Percentiles rank a stretch among this genome's conserved stretches.
These are phyloP conservation scores for Auricularia sp. DNA, from an alignment of 768 basidiomycete species.

Conservation along the genomic window DNA sequence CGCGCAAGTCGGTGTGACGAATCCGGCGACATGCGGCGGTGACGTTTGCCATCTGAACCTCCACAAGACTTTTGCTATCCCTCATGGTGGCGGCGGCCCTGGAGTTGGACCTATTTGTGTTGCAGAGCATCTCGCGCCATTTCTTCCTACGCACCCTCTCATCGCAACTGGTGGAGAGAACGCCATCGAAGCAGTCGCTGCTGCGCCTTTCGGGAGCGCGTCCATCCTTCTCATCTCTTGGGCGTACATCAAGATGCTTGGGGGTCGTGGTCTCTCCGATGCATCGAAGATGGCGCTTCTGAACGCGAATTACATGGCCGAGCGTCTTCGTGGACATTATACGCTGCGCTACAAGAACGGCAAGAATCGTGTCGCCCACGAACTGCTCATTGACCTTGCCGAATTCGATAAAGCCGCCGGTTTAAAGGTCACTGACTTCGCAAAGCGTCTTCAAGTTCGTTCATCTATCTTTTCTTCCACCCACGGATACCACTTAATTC, in stretches of 20 bases:
- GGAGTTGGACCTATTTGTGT: slow-evolving; percentile 96
- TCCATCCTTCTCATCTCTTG: slow-evolving; percentile 94
- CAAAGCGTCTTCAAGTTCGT: slow-evolving; percentile 81
- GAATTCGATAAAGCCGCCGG: slow-evolving; percentile 90
- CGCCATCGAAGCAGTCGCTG: slow-evolving; percentile 80
- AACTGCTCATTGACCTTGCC: slow-evolving; percentile 86
- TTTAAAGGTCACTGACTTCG: slow-evolving; percentile 90
- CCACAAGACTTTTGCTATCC: slow-evolving; percentile 97
- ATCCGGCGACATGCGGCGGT: slow-evolving; percentile 89
- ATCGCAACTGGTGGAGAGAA: slow-evolving; percentile 53
- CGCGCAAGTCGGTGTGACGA: slow-evolving; percentile 86
- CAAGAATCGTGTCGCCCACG: slow-evolving; percentile 90
- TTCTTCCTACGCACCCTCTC: slow-evolving; percentile 83
- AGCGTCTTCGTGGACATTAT: slow-evolving; percentile 75
- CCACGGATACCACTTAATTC: too few species aligned
- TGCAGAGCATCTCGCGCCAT: slow-evolving; percentile 85
- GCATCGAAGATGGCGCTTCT: slow-evolving; percentile 82
- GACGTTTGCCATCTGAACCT: slow-evolving; percentile 98
- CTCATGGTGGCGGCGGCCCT: slow-evolving; percentile 95
- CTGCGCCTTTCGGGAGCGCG: slow-evolving; percentile 89
- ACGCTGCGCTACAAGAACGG: slow-evolving; percentile 80
- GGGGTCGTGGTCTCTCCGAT: slow-evolving; percentile 77
- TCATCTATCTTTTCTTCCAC: slow-evolving; percentile 8
- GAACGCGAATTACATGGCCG: slow-evolving; percentile 96
- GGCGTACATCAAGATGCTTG: slow-evolving; percentile 99